Percentiles rank a stretch among this genome's conserved stretches.
These are phyloP conservation scores for Penicillium sp. DNA, from an alignment of 2,329 filamentous ascomycete genomes.

Conservation along the genomic window DNA sequence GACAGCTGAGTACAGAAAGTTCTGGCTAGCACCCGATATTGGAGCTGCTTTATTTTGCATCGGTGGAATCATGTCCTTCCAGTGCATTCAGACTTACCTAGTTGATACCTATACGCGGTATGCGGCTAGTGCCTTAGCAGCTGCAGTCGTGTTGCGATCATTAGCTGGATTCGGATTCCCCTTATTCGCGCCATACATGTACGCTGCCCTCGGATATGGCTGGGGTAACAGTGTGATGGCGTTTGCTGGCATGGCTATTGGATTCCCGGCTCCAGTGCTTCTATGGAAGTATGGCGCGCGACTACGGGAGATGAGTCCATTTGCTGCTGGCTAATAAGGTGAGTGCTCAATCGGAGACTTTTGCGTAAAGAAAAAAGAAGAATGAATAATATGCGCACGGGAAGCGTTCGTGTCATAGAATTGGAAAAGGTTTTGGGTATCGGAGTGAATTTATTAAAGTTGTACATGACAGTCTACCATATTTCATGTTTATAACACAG, in stretches of 20 bases:
- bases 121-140: conserved; percentile 38
- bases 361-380: neutral
- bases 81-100: conserved; percentile 45
- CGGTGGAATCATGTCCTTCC: conserved; percentile 44
- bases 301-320: conserved; percentile 46
- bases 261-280: conserved; percentile 47
- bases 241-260: conserved; percentile 36
- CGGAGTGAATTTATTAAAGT: no score
- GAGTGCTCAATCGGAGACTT: no score
- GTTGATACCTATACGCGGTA: conserved; percentile 39
- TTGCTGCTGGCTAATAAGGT: conserved; percentile 38
- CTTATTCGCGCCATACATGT: conserved; percentile 41
- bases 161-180: conserved; percentile 41
- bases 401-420: no score
- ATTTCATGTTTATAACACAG: no score
- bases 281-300: conserved; percentile 49
- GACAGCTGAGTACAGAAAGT: conserved; percentile 46
- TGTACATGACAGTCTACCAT: no score
- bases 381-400: neutral
- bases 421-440: no score
- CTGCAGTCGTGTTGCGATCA: conserved; percentile 32
- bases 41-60: conserved; percentile 50
- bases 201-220: conserved; percentile 31
- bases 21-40: conserved; percentile 56
- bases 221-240: conserved; percentile 42